Evolutionary conservation across 2,329 filamentous ascomycete species (phyloP).

Genomic region (Eurotiales sp.): DNA sequence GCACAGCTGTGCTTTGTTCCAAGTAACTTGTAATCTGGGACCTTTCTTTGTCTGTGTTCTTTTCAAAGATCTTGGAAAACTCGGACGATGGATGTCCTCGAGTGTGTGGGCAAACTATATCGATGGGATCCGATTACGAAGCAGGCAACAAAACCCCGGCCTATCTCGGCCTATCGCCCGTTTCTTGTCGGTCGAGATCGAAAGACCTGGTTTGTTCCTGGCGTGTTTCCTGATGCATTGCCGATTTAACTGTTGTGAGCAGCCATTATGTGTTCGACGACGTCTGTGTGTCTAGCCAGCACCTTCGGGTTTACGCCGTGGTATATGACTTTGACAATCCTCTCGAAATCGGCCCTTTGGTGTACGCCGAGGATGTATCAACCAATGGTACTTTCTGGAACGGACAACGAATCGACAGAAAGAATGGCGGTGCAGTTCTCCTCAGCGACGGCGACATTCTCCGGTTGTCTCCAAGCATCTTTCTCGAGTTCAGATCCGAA

Average conservation of each 20-base stretch:
- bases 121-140: constrained; percentile 21
- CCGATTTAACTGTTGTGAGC: not conserved
- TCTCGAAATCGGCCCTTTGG: constrained; percentile 34
- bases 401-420: constrained; percentile 29
- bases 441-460: constrained; percentile 38
- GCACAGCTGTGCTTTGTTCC: no score
- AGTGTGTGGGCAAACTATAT: constrained; percentile 22
- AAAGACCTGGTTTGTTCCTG: constrained; percentile 26
- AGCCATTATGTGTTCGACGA: constrained; percentile 35
- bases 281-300: constrained; percentile 36
- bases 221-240: not conserved
- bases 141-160: constrained; percentile 13
- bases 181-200: constrained; percentile 35
- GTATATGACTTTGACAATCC: constrained; percentile 38
- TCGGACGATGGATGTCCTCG: constrained; percentile 1
- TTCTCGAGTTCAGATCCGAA: constrained; percentile 21
- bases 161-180: constrained; percentile 30
- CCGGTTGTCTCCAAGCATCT: constrained; percentile 21
- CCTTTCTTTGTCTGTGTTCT: no score
- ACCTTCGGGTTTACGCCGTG: constrained; percentile 43
- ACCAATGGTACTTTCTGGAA: constrained; percentile 41
- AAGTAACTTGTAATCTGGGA: no score
- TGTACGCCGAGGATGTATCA: constrained; percentile 44
- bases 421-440: constrained; percentile 30
- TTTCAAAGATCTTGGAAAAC: no score